Evolutionary conservation across 2,329 filamentous ascomycete genomes (phyloP), one percentile per base, ranked within the genome.

Genomic region (Truncatella angustata): DNA sequence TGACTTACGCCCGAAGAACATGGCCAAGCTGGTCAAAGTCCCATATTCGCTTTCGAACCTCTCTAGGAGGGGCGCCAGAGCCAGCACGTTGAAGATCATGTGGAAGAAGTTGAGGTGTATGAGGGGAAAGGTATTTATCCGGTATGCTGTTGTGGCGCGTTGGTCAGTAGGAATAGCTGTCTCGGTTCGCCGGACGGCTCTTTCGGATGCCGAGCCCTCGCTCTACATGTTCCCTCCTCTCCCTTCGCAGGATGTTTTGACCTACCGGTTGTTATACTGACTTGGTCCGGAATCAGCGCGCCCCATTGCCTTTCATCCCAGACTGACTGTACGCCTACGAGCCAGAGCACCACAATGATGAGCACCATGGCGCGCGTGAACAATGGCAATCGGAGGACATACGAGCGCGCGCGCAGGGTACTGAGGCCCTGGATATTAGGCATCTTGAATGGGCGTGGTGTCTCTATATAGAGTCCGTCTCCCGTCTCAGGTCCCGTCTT

Each of bases 41-140:
- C 94, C 94, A 70, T 95, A 86, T 69, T 97, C 93, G 56, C 84
- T 82, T 74, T 99, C 94, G 70, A 97, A 99, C 55, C 92, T 84
- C 71, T 97, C 93, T 68, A 99, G 74, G 48, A 99, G 76, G n/a
- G 94, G 94, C 35, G 87, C 86, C 56, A 97, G 70, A 20, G 91
- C 89, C 57, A 95, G 49, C 21, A 91, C 69, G 70, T 97, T 96
- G 65, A 95, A 74, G 49, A 92, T 64, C 55, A 87, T 80, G 70
- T 97, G 94, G 61, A 96, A 76, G 67, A 95, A 80, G 62, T 87
- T 88, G 40, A 84, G 70, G 67, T 99, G 94, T 54, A 97, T 85
- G 52, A 99, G 76, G 1, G 92, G 91, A 66, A 91, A 99, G 0
- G 93, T 95, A 67, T 96, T 97, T 32, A 96, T 80, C 55, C 94